Base-by-base conservation (phyloP, 164 flowering plant species). In the Tinospora cordifolia region DNA sequence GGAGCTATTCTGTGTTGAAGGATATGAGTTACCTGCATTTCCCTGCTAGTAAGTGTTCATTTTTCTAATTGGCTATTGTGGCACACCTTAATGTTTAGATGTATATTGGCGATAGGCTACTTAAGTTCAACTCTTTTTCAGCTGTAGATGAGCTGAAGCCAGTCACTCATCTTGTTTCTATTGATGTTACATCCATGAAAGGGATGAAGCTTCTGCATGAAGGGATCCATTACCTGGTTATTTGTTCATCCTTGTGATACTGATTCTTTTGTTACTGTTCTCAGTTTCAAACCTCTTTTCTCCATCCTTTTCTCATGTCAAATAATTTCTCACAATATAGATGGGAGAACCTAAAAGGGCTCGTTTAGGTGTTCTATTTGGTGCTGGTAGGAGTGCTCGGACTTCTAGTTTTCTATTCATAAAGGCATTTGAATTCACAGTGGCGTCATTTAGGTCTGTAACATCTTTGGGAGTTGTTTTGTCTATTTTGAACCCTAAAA, bases 71-170 rank as follows among this genome's bases (percentile, higher is more conserved):
- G 49, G 62, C 41, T 6, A 15, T 64, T 47, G 40, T 8, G 14
- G 39, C 12, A 27, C 11, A 25, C 68, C 26, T 65, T 51, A 15
- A 63, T 74, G 47, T 15, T 40, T 34, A 19, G 24, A 19, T 17
- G 57, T 71, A 64, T 26, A 67, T 49, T 59, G 65, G 59, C 64
- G n/a, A 30, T 13, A 54, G 68, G 24, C 44, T 66, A 39, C 12
- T 63, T 27, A 62, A 68, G 24, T 57, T 17, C 17, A 41, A 65
- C 41, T 44, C 57, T 71, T 6, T 79, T 78, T 70, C 86, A 94
- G 99, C 92, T 69, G 63, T 75, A 7, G 99, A 95, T 81, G 92
- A 90, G 72, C 59, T 92, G 83, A 95, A 95, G 85, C 97, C 95
- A 25, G 88, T 95, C 34, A 89, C 98, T 78, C 98, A 95, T 87